Conservation (phyloP, 169 alveolate species). For the Plasmodium adleri region DNA sequence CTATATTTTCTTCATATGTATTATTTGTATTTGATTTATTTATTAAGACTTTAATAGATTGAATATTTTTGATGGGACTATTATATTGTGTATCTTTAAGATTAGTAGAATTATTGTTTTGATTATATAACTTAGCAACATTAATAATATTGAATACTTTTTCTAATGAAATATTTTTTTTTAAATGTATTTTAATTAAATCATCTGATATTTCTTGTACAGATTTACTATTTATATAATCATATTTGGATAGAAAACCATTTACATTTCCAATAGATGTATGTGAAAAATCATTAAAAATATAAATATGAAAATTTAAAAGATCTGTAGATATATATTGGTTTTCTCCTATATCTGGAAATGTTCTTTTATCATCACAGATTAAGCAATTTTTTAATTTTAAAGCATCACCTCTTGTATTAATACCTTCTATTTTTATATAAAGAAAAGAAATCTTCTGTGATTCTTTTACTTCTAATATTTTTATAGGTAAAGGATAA, state of each 20-base stretch:
- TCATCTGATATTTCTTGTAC: constrained; percentile 67
- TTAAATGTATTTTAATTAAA: constrained; percentile 58
- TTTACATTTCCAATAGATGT: constrained; percentile 51
- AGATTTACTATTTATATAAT: constrained; percentile 45
- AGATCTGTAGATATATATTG: constrained; percentile 74
- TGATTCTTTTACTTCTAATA: constrained; percentile 65
- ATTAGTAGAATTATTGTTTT: not conserved
- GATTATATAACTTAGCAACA: constrained; percentile 1
- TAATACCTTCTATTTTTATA: constrained; percentile 46
- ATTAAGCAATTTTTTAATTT: constrained; percentile 62
- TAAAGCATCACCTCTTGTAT: constrained; percentile 68
- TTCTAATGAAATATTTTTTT: constrained; percentile 32
- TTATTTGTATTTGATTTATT: constrained; percentile 29
- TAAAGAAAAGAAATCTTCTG: constrained; percentile 48
- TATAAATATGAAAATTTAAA: constrained; percentile 41
- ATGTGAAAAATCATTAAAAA: constrained; percentile 63
- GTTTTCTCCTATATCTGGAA: constrained; percentile 52
- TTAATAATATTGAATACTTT: constrained; percentile 43
- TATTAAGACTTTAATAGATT: constrained; percentile 34
- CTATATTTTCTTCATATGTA: not conserved
- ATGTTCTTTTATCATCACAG: constrained; percentile 69
- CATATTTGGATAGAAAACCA: constrained; percentile 58
- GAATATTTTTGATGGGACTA: not conserved
- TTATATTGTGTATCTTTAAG: not conserved
- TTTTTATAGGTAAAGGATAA: constrained; percentile 64